Evolutionary conservation across 2,329 filamentous ascomycete species (phyloP), one percentile per base, ranked within the genome.

Genomic region (Colletotrichum cordylinicola): DNA sequence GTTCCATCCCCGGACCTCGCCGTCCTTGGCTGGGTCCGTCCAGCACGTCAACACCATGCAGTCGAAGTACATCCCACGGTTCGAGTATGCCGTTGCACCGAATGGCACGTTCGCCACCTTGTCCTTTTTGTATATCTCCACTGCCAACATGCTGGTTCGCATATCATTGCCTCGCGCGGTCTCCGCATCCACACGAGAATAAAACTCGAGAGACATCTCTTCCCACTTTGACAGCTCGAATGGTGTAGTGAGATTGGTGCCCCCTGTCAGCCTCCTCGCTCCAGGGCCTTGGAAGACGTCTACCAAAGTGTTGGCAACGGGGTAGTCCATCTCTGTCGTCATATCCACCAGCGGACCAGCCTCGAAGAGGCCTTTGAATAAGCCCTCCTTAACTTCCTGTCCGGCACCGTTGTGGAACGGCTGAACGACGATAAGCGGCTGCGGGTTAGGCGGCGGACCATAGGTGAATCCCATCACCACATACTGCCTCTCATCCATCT

Each of bases 61-160:
- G 64, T 89, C 87, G 76, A 87, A 87, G 48, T 87, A 86, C 8
- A 79, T 79, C 9, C 86, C 87, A 6, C 88, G 83, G 75, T 86
- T 88, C 5, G 87, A 85, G 72, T 88, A 88, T 0, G 88, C 85
- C 8, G 85, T 90, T 2, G 82, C 83, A 4, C 81, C 76, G 1
- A 82, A 77, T 0, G 82, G 78, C 6, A 87, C 81, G n/a, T 82
- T 78, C 2, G 82, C 81, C 29, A 86, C 81, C 78, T 86, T 85
- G 5, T 80, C 78, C 70, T 85, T 84, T 24, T 88, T 83, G 29
- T 85, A 84, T 29, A 86, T 82, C 76, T 90, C 88, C 6, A 87
- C 84, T 2, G 86, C 80, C 4, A 87, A 79, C 2, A 82, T 71
- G 52, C 79, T 82, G 15, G 83, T 76, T 6, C 66, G 56, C 71